Conservation (phyloP, 352 stramenopile species). For the Phytophthora rubi region DNA sequence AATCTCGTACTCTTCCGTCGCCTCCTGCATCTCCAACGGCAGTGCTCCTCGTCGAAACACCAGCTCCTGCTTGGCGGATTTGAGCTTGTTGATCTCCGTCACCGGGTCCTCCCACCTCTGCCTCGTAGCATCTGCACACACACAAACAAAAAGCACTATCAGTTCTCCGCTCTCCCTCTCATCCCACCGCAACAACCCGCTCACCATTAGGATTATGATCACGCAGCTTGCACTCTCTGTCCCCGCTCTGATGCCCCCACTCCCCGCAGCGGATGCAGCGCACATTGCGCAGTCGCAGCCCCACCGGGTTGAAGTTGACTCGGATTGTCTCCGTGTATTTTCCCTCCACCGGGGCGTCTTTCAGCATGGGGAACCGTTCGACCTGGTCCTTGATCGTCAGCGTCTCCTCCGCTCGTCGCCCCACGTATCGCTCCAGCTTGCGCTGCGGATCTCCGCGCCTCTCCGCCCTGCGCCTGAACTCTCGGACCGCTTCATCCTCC, state of each 20-base stretch:
- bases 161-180: neutral
- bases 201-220: constrained; percentile 78
- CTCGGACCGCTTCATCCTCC: constrained; percentile 69
- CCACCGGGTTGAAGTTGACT: constrained; percentile 90
- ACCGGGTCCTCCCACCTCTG: constrained; percentile 79
- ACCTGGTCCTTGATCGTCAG: constrained; percentile 87
- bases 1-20: constrained; percentile 62
- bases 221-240: constrained; percentile 80
- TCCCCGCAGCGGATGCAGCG: constrained; percentile 80
- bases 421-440: constrained; percentile 80
- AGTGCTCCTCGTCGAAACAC: constrained; percentile 62
- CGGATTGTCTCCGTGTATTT: constrained; percentile 82
- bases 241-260: constrained; percentile 87
- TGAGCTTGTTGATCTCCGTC: constrained; percentile 68
- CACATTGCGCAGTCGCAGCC: constrained; percentile 84
- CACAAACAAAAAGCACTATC: neutral
- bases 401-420: constrained; percentile 64
- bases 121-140: constrained; percentile 62
- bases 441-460: constrained; percentile 46
- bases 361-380: constrained; percentile 90
- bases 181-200: constrained; percentile 1
- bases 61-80: constrained; percentile 61
- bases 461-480: constrained; percentile 72
- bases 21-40: constrained; percentile 71
- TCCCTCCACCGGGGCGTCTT: constrained; percentile 88